Conservation (phyloP, 345 rosid genomes). For the Streptanthus diversifolius region DNA sequence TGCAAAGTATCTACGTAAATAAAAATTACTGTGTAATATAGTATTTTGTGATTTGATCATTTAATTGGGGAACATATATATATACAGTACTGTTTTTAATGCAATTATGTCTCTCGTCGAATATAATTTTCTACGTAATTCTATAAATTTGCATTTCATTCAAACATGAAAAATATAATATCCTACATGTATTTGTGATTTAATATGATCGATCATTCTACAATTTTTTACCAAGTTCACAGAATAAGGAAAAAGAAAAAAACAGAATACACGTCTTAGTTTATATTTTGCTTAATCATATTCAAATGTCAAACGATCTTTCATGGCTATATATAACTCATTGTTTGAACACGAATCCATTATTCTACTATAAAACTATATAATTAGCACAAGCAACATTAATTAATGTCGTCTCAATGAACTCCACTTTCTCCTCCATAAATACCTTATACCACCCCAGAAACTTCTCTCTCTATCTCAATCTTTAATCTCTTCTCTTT, state of each 20-base stretch:
- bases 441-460: slow-evolving; percentile 18
- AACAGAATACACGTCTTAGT: not conserved
- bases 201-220: not conserved
- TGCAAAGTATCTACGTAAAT: not conserved
- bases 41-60: not conserved
- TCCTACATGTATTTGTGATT: not conserved
- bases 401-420: slow-evolving; percentile 1
- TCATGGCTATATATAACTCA: slow-evolving; percentile 2
- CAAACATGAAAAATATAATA: not conserved
- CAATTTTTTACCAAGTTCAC: not conserved
- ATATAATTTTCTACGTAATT: not conserved
- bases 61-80: not conserved
- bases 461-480: not conserved
- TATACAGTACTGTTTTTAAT: not conserved
- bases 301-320: slow-evolving; percentile 4
- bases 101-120: not conserved
- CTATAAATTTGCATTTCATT: not conserved
- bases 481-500: slow-evolving; percentile 1
- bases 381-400: not conserved
- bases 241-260: not conserved
- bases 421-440: slow-evolving; percentile 29
- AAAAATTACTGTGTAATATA: not conserved
- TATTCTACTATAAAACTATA: not conserved
- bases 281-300: not conserved
- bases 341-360: slow-evolving; percentile 22